phyloP scores from a whole-genome alignment of 768 basidiomycete genomes.

The Lentinula sp. region DNA sequence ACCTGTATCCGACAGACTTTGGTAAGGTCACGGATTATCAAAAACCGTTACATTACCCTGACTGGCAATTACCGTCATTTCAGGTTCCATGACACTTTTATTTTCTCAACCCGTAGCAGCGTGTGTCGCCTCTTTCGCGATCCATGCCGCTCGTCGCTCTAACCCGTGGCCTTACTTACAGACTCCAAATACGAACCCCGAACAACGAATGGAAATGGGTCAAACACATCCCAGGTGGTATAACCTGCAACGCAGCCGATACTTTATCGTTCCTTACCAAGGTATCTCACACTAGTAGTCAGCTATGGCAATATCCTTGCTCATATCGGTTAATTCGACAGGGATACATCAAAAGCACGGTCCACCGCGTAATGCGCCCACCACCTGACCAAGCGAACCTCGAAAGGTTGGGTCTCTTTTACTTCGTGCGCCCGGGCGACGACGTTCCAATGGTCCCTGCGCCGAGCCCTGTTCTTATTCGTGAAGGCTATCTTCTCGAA shows the following conservation, averaged over 20 bases:
- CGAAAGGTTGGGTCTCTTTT: constrained; percentile 38
- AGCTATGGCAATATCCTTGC: neutral
- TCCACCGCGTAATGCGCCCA: constrained; percentile 44
- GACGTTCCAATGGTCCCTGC: constrained; percentile 27
- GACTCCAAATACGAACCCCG: constrained; percentile 30
- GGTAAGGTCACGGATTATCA: neutral
- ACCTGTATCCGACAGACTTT: constrained; percentile 6
- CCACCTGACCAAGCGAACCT: constrained; percentile 36
- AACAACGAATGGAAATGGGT: constrained; percentile 28
- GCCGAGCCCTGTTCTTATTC: constrained; percentile 34
- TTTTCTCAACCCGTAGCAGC: constrained; percentile 30
- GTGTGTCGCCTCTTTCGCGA: neutral
- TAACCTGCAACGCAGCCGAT: constrained; percentile 32
- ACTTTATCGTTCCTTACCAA: constrained; percentile 35
- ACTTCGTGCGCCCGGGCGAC: constrained; percentile 38
- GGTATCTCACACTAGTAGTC: neutral
- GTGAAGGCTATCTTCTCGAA: constrained; percentile 21
- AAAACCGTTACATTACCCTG: neutral
- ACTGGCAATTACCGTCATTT: neutral
- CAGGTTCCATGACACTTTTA: constrained; percentile 28
- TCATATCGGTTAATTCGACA: neutral
- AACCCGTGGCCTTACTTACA: neutral
- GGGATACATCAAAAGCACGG: constrained; percentile 41
- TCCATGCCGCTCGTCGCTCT: neutral
- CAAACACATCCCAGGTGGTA: constrained; percentile 24